Base-by-base conservation (phyloP, 768 basidiomycete species). In the Clitopilus passeckerianus region DNA sequence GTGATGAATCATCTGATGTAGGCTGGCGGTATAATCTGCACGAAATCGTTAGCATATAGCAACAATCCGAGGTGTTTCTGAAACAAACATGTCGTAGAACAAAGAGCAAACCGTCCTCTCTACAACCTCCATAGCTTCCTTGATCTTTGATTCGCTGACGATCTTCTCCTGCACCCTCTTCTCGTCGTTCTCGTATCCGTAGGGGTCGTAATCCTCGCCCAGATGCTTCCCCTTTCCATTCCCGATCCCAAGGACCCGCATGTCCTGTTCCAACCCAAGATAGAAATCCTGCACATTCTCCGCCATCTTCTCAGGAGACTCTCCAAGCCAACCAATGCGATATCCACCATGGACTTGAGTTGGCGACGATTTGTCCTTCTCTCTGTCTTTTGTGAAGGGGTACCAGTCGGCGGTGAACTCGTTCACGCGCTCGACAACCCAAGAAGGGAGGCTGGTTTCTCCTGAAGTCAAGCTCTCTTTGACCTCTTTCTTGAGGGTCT, bases 71-170 rank as follows among this genome's bases (percentile, higher is more conserved):
- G 23, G 72, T 80, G 54, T 30, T 30, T 7, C 7, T 30, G 27
- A 7, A 30, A 30, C 30, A 50, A 50, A 89, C 94, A 89, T 77
- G 70, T 98, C 95, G 69, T 97, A 98, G 64, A 96, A 89, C 10
- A 90, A 64, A 2, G 78, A 77, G 56, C 87, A 90, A 12, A 97
- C 68, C 1, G 86, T 74, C 6, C 80, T 76, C 70, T 98, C 96
- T 6, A 95, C 83, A 6, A 74, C 73, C 43, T 93, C 92, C 63
- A 95, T 77, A 20, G 89, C 75, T 33, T 82, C 81, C 23, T 79
- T 79, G 54, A 89, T 79, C 60, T 72, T 77, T 1, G 71, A 72
- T 50, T 83, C 83, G 33, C 75, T 69, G 52, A 74, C 70, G 56
- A 71, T 67, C 69, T 70, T 71, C 52, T 71, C 68, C 54, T 67